Evolutionary conservation across 1,139 yeast genomes (phyloP), one percentile per base, ranked within the genome.

Genomic region (Sugiyamaella neomexicana): DNA sequence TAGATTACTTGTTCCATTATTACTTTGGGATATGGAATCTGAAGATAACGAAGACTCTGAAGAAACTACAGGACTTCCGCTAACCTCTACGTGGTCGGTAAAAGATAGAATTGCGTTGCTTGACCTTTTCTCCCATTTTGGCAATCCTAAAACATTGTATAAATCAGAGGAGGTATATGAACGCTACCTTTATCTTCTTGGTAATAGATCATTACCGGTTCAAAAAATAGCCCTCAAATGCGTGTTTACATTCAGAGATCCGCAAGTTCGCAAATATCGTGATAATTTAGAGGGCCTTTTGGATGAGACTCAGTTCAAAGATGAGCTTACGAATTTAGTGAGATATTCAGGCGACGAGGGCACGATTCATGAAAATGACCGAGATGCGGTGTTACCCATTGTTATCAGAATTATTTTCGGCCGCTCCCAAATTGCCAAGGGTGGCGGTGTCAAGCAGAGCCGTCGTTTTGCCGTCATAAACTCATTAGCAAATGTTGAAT

Each of bases 321-420:
- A 95, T 68, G 97, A 91, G 69, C 73, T 91, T 36, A 75, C 88
- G 32, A 80, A 79, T 36, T 77, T 93, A 46, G 73, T 89, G 37
- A 73, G 80, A 5, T 74, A 75, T 38, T 73, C 75, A 46, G 73
- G 70, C 5, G 82, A 78, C n/a, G 75, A 79, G n/a, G 77, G 77
- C 7, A 73, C 80, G 2, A 71, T 90, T 50, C 90, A 86, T 60
- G 76, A 75, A 12, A 76, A 75, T 6, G 97, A 91, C 66, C 74
- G 79, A 17, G 73, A 69, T 1, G 69, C 61, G 0, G 76, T 93
- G 5, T 80, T 90, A 80, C 95, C 95, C 1, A 68, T 88, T 46
- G 79, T 90, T 4, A 71, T 91, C 47, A 75, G 97, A 59, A 85
- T 95, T 27, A 72, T 95, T 36, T 93, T 86, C 70, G 99, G 99